Conservation (phyloP, 1,284 basidiomycete genomes). For the Leccinum subfulvum region DNA sequence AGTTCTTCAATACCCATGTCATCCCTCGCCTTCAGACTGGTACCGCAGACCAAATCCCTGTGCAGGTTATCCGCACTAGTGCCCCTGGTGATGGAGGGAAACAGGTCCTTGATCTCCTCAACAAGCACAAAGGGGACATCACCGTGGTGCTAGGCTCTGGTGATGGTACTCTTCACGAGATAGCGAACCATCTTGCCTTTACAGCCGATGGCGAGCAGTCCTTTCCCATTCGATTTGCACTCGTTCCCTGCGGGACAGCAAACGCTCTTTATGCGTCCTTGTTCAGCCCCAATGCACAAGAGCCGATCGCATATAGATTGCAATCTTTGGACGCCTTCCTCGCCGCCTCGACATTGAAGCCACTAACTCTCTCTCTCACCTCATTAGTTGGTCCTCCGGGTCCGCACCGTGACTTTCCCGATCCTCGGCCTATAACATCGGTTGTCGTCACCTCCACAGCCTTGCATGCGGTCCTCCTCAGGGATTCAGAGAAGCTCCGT, state of each 20-base stretch:
- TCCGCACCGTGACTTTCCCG: conserved; percentile 17
- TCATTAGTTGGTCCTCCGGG: conserved; percentile 40
- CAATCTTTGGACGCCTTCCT: conserved; percentile 54
- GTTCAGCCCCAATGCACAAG: conserved; percentile 41
- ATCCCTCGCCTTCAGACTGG: conserved; percentile 54
- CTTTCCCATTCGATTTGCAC: conserved; percentile 41
- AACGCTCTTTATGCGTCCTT: conserved; percentile 84
- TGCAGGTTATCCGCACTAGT: conserved; percentile 51
- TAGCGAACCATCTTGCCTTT: conserved; percentile 61
- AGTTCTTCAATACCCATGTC: conserved; percentile 59
- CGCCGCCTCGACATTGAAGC: conserved; percentile 35
- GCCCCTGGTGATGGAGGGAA: conserved; percentile 57
- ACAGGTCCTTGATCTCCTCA: conserved; percentile 46
- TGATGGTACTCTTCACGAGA: conserved; percentile 89
- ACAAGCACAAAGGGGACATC: conserved; percentile 31
- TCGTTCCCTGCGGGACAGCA: conserved; percentile 87
- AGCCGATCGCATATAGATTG: conserved; percentile 44
- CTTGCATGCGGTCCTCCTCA: conserved; percentile 86
- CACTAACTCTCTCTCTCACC: conserved; percentile 61
- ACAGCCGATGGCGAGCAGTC: conserved; percentile 25
- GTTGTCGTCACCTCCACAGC: conserved; percentile 73
- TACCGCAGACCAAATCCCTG: conserved; percentile 36
- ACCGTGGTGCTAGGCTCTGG: conserved; percentile 74
- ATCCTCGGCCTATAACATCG: conserved; percentile 39
- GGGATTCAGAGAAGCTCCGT: conserved; percentile 78